Base-by-base conservation (phyloP, 2,329 filamentous ascomycete genomes). In the Paracoccidioides lutzii region DNA sequence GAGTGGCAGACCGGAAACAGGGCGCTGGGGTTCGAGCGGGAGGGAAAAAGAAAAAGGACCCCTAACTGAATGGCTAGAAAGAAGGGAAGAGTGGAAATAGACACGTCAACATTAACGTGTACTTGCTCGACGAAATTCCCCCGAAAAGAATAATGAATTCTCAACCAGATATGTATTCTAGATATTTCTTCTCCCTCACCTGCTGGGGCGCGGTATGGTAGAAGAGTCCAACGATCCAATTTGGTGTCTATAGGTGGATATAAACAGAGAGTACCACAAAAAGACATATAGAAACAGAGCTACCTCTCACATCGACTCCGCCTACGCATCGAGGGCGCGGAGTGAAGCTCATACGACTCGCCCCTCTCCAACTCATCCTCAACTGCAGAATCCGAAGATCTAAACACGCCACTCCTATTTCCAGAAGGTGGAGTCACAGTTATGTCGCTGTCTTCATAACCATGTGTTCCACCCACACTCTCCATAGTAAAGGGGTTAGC, bases 401-500 rank as follows among this genome's bases (percentile, higher is more conserved):
- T 28, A 42, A 57, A 38, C 33, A 58, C 15, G 3, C 57, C 58
- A 14, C 43, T 52, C 8, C 51, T n/a, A 38, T 37, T 10, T 7
- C 45, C 46, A 5, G 41, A 44, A n/a, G 22, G 6, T 54, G 41
- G 32, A 28, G 44, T 38, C 7, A 41, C 55, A 46, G 59, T 58
- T 41, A 57, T 41, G 12, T 57, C 43, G 22, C 63, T 57, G n/a
- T 67, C 62, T 14, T 65, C 69, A 40, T 71, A 69, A 0, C 78
- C 81, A 66, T 81, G 81, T 14, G 75, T 73, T 0, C 84, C 85
- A 10, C 85, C 84, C 5, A 85, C 83, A 57, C 82, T 84, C 69
- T 88, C 84, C 83, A 89, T 88, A 0, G 81, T 88, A 57, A 88
- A 88, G 7, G 80, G 76, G 55, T 83, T 86, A 0, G 87, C 87